phyloP scores from a whole-genome alignment of 495 filamentous ascomycete genomes.

The Lentithecium fluviatile region DNA sequence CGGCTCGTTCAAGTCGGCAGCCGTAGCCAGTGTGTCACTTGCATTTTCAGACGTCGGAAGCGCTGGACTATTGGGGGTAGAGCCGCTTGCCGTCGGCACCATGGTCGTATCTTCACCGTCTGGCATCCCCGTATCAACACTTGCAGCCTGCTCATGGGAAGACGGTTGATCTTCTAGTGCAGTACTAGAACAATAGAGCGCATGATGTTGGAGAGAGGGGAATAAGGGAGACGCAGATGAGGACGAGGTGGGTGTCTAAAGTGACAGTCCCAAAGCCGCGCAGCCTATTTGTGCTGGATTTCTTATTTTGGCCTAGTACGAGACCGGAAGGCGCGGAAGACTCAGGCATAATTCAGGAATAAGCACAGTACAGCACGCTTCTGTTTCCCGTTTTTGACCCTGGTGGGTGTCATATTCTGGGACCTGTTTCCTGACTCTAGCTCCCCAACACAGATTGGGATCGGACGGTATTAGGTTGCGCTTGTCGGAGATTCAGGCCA shows the following conservation, averaged over 20 bases:
- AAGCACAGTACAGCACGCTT: too few species aligned
- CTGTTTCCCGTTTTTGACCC: too few species aligned
- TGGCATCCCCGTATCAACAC: constrained; percentile 8
- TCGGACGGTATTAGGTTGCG: too few species aligned
- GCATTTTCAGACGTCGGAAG: constrained; percentile 12
- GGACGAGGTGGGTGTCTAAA: background rate
- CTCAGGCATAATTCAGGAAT: too few species aligned
- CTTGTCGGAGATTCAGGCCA: too few species aligned
- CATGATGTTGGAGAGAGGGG: background rate
- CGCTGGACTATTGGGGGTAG: background rate
- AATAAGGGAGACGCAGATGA: background rate
- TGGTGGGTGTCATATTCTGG: too few species aligned
- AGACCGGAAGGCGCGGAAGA: too few species aligned
- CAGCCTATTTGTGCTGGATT: too few species aligned
- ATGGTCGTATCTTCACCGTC: constrained; percentile 12
- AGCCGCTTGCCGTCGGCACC: constrained; percentile 6
- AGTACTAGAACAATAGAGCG: background rate
- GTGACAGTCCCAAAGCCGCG: too few species aligned
- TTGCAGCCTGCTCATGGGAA: constrained; percentile 9
- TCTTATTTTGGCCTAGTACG: too few species aligned
- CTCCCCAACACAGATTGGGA: too few species aligned
- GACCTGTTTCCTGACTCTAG: too few species aligned
- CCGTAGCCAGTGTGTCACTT: constrained; percentile 2
- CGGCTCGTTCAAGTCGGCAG: constrained; percentile 4
- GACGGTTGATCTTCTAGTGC: constrained; percentile 9